Base-by-base conservation (phyloP, 495 filamentous ascomycete species). In the Aspergillus mulundensis region DNA sequence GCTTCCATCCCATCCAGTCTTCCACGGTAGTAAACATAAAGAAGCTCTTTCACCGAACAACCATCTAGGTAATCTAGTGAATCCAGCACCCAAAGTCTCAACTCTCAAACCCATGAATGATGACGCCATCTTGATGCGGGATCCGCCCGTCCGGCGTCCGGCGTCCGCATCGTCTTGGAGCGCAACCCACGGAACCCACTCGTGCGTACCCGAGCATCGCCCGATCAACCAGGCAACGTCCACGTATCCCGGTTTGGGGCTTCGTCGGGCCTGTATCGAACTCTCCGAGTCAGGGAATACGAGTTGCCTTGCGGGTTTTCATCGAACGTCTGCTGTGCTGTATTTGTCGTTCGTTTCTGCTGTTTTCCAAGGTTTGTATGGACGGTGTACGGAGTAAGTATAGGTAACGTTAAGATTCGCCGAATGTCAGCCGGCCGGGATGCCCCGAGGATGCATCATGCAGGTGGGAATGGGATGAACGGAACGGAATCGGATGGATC, bases 111-210 rank as follows among this genome's bases (percentile, higher is more conserved):
- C n/a, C n/a, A n/a, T n/a, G n/a, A 50, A 32, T 51, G 36, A 40
- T 51, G 49, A 51, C 49, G 49, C 49, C 38, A 51, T 51, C 21
- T 19, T 51, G 36, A 50, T 50, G 32, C 48, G 32, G 32, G 32
- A 36, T 36, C 32, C 32, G 32, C 32, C 32, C 32, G 32, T 36
- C 32, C 32, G 32, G n/a, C n/a, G n/a, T n/a, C n/a, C n/a, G n/a
- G n/a, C n/a, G n/a, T n/a, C n/a, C n/a, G n/a, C n/a, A n/a, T n/a
- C 32, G 12, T 36, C 11, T 10, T 44, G 41, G 1, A 44, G 8
- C 21, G 4, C 20, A 40, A 40, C 38, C 14, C n/a, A 40, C 38
- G n/a, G n/a, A 18, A 16, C 12, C 38, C n/a, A 40, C 14, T 16
- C 14, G 38, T 5, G 15, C 38, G 4, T 12, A 18, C n/a, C 38